Conservation (phyloP, 345 rosid genomes). For the Sapria himalayana region DNA sequence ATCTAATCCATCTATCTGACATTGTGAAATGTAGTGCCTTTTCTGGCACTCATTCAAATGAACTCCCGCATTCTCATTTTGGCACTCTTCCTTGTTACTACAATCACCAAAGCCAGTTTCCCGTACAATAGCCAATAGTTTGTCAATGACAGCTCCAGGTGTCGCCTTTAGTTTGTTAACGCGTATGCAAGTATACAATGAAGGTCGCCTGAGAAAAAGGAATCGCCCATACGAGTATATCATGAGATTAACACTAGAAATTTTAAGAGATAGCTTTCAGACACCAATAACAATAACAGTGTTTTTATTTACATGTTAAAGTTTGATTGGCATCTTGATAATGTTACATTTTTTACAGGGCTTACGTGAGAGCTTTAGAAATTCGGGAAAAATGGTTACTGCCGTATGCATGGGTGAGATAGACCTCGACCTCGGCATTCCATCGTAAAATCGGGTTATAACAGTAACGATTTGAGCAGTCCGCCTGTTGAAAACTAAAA, state of each 20-base stretch:
- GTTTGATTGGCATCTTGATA: not conserved
- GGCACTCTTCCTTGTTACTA: constrained; percentile 10
- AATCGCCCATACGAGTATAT: not conserved
- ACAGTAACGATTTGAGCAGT: constrained; percentile 46
- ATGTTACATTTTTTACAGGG: too few species aligned
- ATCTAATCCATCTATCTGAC: constrained; percentile 58
- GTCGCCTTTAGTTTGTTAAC: constrained; percentile 60
- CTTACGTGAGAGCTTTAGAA: constrained; percentile 70
- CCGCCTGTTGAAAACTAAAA: constrained; percentile 17
- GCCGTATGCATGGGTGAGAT: constrained; percentile 72
- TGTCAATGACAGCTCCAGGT: constrained; percentile 45
- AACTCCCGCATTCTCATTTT: constrained; percentile 9
- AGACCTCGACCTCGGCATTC: constrained; percentile 66
- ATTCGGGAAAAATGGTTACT: constrained; percentile 48
- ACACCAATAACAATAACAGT: not conserved
- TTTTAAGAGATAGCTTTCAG: not conserved
- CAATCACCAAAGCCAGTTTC: constrained; percentile 12
- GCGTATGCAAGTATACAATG: constrained; percentile 72
- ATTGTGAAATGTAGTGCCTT: constrained; percentile 18
- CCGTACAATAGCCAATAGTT: constrained; percentile 26
- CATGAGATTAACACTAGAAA: not conserved
- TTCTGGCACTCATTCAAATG: not conserved
- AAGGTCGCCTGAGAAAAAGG: constrained; percentile 36
- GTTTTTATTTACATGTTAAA: not conserved
- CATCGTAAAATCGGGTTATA: constrained; percentile 54